Percentiles rank a stretch among this genome's conserved stretches.
Conservation (phyloP, 2,329 filamentous ascomycete species). For the Pseudogymnoascus sp. region DNA sequence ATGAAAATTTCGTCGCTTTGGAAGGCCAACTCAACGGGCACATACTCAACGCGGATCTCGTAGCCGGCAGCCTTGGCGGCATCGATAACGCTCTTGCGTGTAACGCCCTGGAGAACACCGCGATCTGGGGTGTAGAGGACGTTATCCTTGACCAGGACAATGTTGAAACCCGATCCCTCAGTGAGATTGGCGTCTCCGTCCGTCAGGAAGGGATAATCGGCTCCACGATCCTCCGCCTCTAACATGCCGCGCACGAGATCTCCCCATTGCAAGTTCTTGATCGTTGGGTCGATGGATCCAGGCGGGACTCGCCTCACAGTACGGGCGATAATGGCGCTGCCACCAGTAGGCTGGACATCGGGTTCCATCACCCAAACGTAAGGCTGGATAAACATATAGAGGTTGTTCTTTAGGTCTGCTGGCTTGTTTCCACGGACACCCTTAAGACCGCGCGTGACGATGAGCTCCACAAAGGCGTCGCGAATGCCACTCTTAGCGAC, state of each 20-base stretch:
- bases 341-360: constrained; percentile 33
- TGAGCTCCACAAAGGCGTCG: constrained; percentile 43
- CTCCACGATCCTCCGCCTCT: constrained; percentile 40
- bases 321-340: constrained; percentile 36
- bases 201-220: constrained; percentile 41
- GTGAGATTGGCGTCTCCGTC: constrained; percentile 43
- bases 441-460: constrained; percentile 41
- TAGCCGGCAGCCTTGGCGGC: constrained; percentile 29
- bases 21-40: constrained; percentile 36
- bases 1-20: constrained; percentile 42
- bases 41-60: constrained; percentile 33
- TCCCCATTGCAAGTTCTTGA: constrained; percentile 46
- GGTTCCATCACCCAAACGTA: constrained; percentile 46
- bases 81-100: constrained; percentile 41
- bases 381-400: constrained; percentile 42
- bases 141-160: constrained; percentile 38
- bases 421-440: constrained; percentile 32
- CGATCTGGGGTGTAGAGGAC: constrained; percentile 39
- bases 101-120: constrained; percentile 41
- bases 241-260: constrained; percentile 39
- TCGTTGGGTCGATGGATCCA: constrained; percentile 41
- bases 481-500: constrained; percentile 37
- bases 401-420: constrained; percentile 31
- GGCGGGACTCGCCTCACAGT: constrained; percentile 39
- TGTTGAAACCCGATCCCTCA: constrained; percentile 43